These are phyloP conservation scores for Oryza glaberrima DNA, from an alignment of 176 grass and related monocot species.

Conservation along the genomic window DNA sequence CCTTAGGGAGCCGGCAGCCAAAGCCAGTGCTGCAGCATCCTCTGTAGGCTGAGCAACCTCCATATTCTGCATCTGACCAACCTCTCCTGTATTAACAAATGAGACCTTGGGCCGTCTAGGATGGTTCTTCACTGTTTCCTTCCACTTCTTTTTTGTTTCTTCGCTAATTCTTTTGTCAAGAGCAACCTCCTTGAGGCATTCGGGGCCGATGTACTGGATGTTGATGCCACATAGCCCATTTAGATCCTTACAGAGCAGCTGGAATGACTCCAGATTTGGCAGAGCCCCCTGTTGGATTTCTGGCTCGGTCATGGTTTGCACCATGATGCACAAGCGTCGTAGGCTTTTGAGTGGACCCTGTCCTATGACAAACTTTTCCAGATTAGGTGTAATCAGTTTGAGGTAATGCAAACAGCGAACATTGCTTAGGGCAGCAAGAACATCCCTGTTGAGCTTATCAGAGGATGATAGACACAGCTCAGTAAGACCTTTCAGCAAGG, in stretches of 20 bases:
- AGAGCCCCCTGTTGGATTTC: slow-evolving; percentile 8
- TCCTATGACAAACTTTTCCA: background rate
- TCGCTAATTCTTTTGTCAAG: background rate
- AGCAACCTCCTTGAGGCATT: background rate
- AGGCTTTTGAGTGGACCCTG: background rate
- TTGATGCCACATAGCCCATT: background rate
- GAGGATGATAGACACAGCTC: slow-evolving; percentile 12
- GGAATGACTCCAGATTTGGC: background rate
- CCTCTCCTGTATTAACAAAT: background rate
- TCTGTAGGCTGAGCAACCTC: background rate
- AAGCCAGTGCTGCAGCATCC: background rate
- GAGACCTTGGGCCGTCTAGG: background rate
- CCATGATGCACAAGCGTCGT: background rate
- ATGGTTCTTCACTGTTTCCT: background rate
- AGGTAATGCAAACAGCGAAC: background rate
- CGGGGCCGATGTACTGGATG: background rate
- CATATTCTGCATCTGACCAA: background rate
- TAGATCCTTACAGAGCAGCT: background rate
- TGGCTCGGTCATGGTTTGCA: background rate
- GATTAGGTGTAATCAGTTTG: background rate
- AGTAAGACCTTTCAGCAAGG: background rate
- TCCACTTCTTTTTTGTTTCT: background rate
- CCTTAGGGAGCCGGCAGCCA: background rate
- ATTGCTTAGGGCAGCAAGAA: background rate
- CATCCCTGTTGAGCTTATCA: background rate